These are phyloP conservation scores for Micractinium conductrix DNA, from an alignment of 139 green algal genomes.

Conservation along the genomic window DNA sequence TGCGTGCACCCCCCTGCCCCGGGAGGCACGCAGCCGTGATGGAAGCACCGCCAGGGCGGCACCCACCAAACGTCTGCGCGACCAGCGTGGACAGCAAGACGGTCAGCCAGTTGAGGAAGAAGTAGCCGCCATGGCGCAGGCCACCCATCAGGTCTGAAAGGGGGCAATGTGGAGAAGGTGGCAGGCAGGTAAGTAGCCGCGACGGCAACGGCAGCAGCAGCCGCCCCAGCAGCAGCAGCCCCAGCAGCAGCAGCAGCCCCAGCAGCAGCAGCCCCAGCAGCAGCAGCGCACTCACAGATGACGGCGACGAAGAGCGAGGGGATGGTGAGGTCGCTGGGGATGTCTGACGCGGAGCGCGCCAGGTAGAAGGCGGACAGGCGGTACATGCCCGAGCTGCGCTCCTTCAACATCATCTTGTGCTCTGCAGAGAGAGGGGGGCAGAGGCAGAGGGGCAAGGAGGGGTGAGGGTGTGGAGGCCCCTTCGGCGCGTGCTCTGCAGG, in stretches of 20 bases:
- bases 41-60: too few relatives aligned
- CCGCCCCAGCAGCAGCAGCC: too few relatives aligned
- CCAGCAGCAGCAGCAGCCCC: too few relatives aligned
- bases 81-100: conserved; percentile 68
- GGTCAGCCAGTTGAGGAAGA: conserved; percentile 73
- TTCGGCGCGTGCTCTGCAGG: too few relatives aligned
- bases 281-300: conserved; percentile 23
- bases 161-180: neutral
- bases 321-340: conserved; percentile 80
- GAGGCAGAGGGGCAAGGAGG: neutral
- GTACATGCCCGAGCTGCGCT: conserved; percentile 83
- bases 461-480: too few relatives aligned
- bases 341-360: conserved; percentile 65
- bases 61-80: conserved; percentile 53
- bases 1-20: too few relatives aligned
- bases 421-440: too few relatives aligned
- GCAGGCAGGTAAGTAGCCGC: neutral
- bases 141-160: conserved; percentile 57
- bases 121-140: conserved; percentile 59
- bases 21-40: too few relatives aligned
- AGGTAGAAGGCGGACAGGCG: conserved; percentile 85
- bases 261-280: neutral
- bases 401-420: conserved; percentile 46
- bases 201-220: too few relatives aligned
- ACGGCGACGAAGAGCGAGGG: conserved; percentile 72